Evolutionary conservation across 2,329 filamentous ascomycete genomes (phyloP).

Genomic region (Botryosphaeria dothidea): DNA sequence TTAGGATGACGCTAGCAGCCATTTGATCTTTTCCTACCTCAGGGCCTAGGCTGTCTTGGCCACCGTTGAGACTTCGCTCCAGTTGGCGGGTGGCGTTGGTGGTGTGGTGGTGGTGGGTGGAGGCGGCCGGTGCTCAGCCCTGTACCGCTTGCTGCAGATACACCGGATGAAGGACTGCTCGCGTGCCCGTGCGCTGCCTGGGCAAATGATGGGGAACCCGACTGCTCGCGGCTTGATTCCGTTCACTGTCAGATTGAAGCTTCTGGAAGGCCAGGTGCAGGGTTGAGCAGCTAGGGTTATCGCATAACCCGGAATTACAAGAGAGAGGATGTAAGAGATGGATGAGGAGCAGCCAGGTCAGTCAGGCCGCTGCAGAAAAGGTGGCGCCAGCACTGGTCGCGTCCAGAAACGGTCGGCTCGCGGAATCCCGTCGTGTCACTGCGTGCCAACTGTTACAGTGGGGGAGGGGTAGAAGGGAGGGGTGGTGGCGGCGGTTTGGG

Average conservation of each 20-base stretch:
- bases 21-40: constrained; percentile 12
- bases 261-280: background rate
- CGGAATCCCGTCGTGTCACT: constrained; percentile 3
- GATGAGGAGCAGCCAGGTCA: background rate
- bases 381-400: background rate
- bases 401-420: background rate
- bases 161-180: background rate
- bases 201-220: background rate
- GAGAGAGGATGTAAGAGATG: background rate
- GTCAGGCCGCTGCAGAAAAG: constrained; percentile 1
- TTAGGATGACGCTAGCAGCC: constrained; percentile 12
- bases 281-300: background rate
- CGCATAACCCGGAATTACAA: background rate
- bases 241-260: background rate
- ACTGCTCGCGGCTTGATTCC: background rate
- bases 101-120: background rate
- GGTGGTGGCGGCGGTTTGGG: constrained; percentile 8
- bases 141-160: constrained; percentile 5
- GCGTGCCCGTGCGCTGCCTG: background rate
- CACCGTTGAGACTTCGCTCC: constrained; percentile 1
- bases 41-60: constrained; percentile 12
- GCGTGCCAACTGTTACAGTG: constrained; percentile 8
- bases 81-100: background rate
- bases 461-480: constrained; percentile 8
- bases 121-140: constrained; percentile 8